A percentile compares a stretch with the other conserved stretches of the same genome.
Evolutionary conservation across 305 asterid genomes (phyloP).

Genomic region (Andrographis paniculata): DNA sequence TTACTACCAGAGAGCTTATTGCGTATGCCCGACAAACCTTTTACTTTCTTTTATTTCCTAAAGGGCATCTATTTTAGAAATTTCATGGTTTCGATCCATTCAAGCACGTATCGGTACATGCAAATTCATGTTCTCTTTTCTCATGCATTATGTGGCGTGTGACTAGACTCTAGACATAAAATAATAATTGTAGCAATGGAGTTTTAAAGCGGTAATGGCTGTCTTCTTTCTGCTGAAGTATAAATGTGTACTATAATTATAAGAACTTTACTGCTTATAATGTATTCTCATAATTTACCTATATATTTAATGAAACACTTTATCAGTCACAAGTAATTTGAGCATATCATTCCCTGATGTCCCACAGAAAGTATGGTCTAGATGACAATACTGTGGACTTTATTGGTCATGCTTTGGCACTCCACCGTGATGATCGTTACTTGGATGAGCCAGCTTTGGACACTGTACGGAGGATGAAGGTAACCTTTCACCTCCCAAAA

Average conservation of each 20-base stretch:
- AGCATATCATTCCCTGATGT: not conserved
- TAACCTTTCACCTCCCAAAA: conserved; percentile 19
- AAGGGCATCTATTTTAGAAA: not conserved
- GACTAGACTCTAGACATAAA: no score
- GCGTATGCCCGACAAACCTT: conserved; percentile 34
- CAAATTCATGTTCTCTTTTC: no score
- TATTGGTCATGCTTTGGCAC: conserved; percentile 87
- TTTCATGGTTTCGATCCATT: not conserved
- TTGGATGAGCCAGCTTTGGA: conserved; percentile 86
- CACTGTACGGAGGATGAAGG: conserved; percentile 92
- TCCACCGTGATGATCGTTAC: conserved; percentile 82
- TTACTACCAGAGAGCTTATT: conserved; percentile 74
- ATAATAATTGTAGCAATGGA: no score
- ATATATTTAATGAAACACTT: no score
- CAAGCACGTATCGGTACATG: no score
- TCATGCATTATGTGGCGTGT: no score
- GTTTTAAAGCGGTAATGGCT: no score
- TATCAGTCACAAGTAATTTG: no score
- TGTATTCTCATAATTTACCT: not conserved
- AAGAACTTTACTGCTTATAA: not conserved
- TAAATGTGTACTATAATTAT: no score
- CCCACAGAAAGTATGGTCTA: conserved; percentile 70
- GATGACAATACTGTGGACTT: conserved; percentile 41
- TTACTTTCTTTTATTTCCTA: not conserved
- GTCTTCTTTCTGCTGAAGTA: no score